Conservation (phyloP, 1,284 basidiomycete species). For the Megacollybia platyphylla region DNA sequence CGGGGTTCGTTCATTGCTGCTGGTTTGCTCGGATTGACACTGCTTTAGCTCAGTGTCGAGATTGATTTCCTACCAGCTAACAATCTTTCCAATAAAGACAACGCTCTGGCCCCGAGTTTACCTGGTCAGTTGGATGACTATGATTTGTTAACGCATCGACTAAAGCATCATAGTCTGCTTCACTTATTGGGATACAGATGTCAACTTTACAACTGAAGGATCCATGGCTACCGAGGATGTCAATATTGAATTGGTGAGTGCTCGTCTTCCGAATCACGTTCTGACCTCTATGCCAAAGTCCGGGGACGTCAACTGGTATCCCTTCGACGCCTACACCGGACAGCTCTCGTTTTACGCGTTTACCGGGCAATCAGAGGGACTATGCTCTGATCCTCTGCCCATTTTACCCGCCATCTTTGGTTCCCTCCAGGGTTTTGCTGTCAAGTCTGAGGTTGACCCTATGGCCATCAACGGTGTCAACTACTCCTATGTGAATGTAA, state of each 20-base stretch:
- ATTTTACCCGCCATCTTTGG: not conserved
- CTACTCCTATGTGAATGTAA: not conserved
- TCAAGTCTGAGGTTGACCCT: not conserved
- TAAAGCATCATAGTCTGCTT: not conserved
- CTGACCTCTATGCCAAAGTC: not conserved
- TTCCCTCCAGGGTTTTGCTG: not conserved
- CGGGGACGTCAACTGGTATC: slow-evolving; percentile 6
- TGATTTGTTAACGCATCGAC: not conserved
- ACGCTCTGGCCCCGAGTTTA: not conserved
- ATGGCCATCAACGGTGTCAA: not conserved
- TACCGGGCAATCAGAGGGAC: not conserved
- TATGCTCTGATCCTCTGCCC: not conserved
- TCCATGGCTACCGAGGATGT: not conserved
- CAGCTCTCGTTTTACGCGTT: slow-evolving; percentile 1
- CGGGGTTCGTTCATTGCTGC: not conserved
- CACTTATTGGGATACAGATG: not conserved
- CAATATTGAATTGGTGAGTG: not conserved
- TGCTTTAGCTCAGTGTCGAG: not conserved
- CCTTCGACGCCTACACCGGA: slow-evolving; percentile 5
- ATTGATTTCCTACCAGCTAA: not conserved
- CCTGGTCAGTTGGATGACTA: not conserved
- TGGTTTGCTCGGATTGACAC: not conserved
- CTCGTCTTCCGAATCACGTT: not conserved
- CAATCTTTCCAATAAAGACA: not conserved
- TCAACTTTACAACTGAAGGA: not conserved